Evolutionary conservation across 768 basidiomycete genomes (phyloP).

Genomic region (Boletus eberwhitei): DNA sequence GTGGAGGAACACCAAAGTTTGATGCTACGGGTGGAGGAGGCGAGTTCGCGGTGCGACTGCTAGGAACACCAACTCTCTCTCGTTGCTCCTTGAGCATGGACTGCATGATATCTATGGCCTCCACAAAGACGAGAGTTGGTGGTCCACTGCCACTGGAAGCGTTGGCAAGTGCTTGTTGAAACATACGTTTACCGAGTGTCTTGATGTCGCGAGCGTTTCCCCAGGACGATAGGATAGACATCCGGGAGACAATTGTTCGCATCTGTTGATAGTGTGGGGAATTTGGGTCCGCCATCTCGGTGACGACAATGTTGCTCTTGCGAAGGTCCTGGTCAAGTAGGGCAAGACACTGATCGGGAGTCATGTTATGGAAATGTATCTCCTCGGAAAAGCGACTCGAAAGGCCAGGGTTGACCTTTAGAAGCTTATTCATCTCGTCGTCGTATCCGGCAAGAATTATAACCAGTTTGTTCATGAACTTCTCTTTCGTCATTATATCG

Average conservation of each 20-base stretch:
- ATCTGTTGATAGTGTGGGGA: slow-evolving; percentile 8
- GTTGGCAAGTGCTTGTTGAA: slow-evolving; percentile 13
- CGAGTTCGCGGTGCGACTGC: not conserved
- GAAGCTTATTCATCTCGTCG: slow-evolving; percentile 58
- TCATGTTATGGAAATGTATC: slow-evolving; percentile 52
- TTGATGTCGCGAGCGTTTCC: slow-evolving; percentile 68
- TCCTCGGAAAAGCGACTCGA: slow-evolving; percentile 67
- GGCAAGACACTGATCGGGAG: slow-evolving; percentile 44
- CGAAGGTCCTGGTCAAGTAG: slow-evolving; percentile 47
- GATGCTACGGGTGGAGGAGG: slow-evolving; percentile 19
- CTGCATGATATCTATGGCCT: slow-evolving; percentile 11
- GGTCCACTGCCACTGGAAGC: slow-evolving; percentile 5
- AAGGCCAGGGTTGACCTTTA: slow-evolving; percentile 58
- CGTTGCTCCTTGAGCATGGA: slow-evolving; percentile 18
- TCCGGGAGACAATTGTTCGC: slow-evolving; percentile 29
- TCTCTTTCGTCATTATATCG: slow-evolving; percentile 54
- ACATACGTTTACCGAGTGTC: slow-evolving; percentile 36
- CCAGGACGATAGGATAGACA: slow-evolving; percentile 53
- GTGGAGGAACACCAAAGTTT: slow-evolving; percentile 17
- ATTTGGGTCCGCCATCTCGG: slow-evolving; percentile 24
- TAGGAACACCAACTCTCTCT: slow-evolving; percentile 24
- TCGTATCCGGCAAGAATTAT: slow-evolving; percentile 73
- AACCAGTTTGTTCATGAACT: slow-evolving; percentile 55
- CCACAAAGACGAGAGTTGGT: not conserved
- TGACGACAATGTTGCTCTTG: slow-evolving; percentile 40